A percentile compares a stretch with the other conserved stretches of the same genome.
Evolutionary conservation across 305 asterid genomes (phyloP).

Genomic region (Solanum chacoense): DNA sequence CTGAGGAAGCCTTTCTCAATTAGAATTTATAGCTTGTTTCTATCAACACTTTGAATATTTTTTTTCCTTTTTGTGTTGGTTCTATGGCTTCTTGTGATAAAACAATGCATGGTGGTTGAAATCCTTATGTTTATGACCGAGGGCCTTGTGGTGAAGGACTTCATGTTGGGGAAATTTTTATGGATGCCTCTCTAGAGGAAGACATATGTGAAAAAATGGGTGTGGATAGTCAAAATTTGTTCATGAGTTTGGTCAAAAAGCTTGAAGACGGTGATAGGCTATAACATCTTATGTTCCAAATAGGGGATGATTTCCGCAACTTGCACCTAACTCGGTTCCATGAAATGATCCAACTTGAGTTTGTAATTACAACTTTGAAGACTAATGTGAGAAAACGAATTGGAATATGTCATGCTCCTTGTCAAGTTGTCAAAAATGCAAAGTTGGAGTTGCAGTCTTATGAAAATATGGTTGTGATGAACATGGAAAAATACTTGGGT

Average conservation of each 20-base stretch:
- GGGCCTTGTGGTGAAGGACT: neutral
- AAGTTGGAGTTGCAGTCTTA: neutral
- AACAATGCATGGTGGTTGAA: neutral
- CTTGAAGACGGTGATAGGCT: neutral
- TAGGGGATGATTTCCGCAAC: neutral
- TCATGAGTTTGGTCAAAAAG: neutral
- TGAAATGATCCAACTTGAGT: neutral
- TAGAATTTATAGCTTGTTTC: neutral
- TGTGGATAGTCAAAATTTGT: too few species aligned
- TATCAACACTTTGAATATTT: neutral
- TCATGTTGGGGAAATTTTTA: neutral
- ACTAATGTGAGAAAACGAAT: neutral
- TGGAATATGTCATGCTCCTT: neutral
- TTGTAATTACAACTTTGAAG: neutral
- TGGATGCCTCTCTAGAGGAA: neutral
- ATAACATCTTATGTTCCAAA: neutral
- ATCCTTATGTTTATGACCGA: neutral
- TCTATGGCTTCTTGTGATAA: neutral
- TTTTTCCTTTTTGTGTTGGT: neutral
- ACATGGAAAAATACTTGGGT: neutral
- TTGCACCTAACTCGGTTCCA: neutral
- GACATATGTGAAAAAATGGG: neutral
- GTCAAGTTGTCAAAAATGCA: neutral
- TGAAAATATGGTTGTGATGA: neutral
- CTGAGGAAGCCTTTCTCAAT: neutral